These are phyloP conservation scores for Komagataella pseudopastoris DNA, from an alignment of 805 yeast species.

Conservation along the genomic window DNA sequence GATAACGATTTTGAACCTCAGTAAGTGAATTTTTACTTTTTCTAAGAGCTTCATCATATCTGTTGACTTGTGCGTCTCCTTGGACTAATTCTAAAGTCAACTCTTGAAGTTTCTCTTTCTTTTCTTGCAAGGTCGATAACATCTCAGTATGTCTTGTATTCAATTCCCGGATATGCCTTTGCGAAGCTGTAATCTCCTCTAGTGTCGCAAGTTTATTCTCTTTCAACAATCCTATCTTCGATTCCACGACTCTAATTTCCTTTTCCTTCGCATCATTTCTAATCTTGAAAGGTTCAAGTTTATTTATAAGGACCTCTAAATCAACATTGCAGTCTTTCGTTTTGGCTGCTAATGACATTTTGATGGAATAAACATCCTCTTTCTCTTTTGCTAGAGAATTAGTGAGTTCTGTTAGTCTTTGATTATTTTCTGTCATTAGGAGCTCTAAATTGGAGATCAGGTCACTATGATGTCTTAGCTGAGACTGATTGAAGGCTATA, in stretches of 20 bases:
- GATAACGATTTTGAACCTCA: conserved; percentile 43
- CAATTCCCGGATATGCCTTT: conserved; percentile 15
- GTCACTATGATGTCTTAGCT: not conserved
- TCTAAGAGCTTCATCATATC: conserved; percentile 35
- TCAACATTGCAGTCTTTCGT: conserved; percentile 56
- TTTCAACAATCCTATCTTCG: conserved; percentile 51
- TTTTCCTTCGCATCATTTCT: conserved; percentile 50
- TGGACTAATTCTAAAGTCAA: conserved; percentile 34
- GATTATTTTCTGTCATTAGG: conserved; percentile 28
- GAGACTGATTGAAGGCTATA: conserved; percentile 17
- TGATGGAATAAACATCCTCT: conserved; percentile 43
- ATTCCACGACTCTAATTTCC: conserved; percentile 47
- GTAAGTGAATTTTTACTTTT: conserved; percentile 40
- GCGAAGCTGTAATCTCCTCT: conserved; percentile 13
- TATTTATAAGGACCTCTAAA: conserved; percentile 47
- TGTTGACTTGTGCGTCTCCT: conserved; percentile 19
- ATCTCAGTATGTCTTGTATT: conserved; percentile 17
- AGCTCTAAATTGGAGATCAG: conserved; percentile 13
- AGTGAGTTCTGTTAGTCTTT: conserved; percentile 31
- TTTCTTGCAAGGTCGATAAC: conserved; percentile 32
- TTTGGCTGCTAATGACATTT: conserved; percentile 54
- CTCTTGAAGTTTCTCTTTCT: conserved; percentile 30
- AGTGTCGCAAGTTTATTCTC: conserved; percentile 28
- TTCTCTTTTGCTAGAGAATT: conserved; percentile 38
- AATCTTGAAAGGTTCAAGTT: conserved; percentile 76